phyloP scores from a whole-genome alignment of 225 moss, liverwort and hornwort species.

The Anthoceros angustus region DNA sequence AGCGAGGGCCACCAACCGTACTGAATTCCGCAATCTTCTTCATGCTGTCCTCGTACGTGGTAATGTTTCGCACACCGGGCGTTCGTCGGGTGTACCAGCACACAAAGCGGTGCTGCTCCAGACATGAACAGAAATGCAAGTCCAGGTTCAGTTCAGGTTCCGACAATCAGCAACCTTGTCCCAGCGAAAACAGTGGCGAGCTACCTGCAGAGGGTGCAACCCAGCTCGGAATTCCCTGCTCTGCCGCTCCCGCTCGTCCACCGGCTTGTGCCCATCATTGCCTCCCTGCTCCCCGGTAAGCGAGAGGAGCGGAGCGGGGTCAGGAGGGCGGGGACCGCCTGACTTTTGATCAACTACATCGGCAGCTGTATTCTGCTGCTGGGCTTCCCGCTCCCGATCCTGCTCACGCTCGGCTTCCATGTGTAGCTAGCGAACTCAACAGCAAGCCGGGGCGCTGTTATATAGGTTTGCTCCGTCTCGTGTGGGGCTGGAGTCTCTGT shows the following conservation, averaged over 20 bases:
- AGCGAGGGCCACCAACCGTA: constrained; percentile 40
- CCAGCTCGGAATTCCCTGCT: constrained; percentile 62
- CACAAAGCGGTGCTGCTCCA: constrained; percentile 80
- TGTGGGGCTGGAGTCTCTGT: background rate
- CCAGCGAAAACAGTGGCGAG: background rate
- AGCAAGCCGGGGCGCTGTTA: background rate
- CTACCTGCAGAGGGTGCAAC: constrained; percentile 75
- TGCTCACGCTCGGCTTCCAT: no score
- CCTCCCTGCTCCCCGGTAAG: background rate
- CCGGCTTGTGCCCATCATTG: constrained; percentile 39
- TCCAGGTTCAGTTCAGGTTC: background rate
- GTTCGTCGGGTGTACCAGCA: constrained; percentile 98
- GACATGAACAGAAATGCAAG: background rate
- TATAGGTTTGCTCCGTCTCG: background rate
- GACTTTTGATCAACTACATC: background rate
- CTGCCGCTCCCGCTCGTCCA: constrained; percentile 91
- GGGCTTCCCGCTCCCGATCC: background rate
- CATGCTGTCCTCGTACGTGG: constrained; percentile 93
- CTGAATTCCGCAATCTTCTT: constrained; percentile 93
- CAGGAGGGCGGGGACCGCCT: background rate
- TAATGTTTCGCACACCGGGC: constrained; percentile 79
- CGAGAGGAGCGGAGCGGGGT: background rate
- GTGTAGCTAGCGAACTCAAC: no score
- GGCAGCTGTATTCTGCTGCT: background rate
- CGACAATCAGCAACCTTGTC: background rate